Conservation (phyloP, 176 grass and related monocot species). For the Metroxylon sagu region DNA sequence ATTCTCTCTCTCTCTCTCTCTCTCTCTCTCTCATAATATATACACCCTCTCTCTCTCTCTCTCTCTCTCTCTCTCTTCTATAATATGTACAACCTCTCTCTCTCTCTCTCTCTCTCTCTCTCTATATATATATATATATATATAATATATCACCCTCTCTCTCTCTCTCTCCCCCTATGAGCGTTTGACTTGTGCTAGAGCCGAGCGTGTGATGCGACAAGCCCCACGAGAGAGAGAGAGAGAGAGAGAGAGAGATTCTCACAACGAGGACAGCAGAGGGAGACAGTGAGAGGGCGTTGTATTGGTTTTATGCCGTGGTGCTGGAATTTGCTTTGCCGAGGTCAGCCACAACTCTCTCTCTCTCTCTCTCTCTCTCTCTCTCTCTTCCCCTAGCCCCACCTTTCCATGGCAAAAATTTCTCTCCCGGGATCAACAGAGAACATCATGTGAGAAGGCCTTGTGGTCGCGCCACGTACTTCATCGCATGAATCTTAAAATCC, state of each 20-base stretch:
- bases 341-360: too few species aligned
- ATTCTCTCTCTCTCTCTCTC: conserved; percentile 15
- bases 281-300: not conserved
- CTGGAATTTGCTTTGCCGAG: conserved; percentile 33
- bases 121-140: too few species aligned
- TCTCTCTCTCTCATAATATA: conserved; percentile 9
- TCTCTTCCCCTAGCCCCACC: too few species aligned
- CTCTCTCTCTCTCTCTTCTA: not conserved
- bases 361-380: too few species aligned
- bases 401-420: too few species aligned
- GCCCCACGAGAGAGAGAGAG: not conserved
- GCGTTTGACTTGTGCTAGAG: conserved; percentile 44
- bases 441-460: too few species aligned
- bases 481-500: too few species aligned
- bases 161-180: too few species aligned
- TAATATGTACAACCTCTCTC: not conserved
- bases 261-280: conserved; percentile 13
- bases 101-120: not conserved
- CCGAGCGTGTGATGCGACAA: conserved; percentile 18
- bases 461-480: too few species aligned
- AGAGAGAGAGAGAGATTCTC: conserved; percentile 27
- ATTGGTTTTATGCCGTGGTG: not conserved
- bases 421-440: too few species aligned
- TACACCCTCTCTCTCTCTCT: not conserved
- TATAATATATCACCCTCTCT: too few species aligned